Evolutionary conservation across 345 rosid genomes (phyloP), one percentile per base, ranked within the genome.

Genomic region (Hibiscus trionum): DNA sequence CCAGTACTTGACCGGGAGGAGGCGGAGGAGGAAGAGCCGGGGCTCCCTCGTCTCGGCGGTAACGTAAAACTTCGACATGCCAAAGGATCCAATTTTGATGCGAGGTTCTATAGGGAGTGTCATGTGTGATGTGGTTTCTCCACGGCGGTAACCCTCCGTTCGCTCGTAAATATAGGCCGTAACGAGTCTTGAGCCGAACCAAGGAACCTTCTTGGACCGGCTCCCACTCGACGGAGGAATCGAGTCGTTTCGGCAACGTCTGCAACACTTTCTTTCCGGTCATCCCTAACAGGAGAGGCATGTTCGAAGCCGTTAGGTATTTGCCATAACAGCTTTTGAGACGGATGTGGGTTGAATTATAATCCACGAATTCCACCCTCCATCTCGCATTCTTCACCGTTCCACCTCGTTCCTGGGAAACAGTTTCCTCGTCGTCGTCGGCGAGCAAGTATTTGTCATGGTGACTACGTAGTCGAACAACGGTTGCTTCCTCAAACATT

Each of bases 91-190:
- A 93, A 24, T 88, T 87, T 19, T 82, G 86, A 11, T 92, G 85
- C 0, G 86, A 15, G 49, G 84, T 57, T 71, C 97, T 85, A 42
- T 84, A 87, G 12, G 97, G 88, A 24, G 82, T 77, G 46, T 90
- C 98, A 50, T 93, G 97, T 1, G 94, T 90, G 27, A 93, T 52
- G 2, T 91, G 86, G 73, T 93, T 87, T 73, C 97, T 83, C 98
- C 97, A 90, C 0, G 97, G 97, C 0, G 98, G 97, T 29, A 89
- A 26, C 33, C 96, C 88, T 0, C 89, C 91, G 15, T 93, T 90
- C 5, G 94, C 98, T 0, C 94, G 86, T 70, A 93, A 77, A 73
- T 78, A 91, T 61, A 81, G 82, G 17, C 97, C 94, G 24, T 80
- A 80, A 3, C 79, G 74, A 0, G 89, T 81, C 75, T 35, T 81